Conservation (phyloP, 1,284 basidiomycete species). For the Lentinula novae-zelandiae region DNA sequence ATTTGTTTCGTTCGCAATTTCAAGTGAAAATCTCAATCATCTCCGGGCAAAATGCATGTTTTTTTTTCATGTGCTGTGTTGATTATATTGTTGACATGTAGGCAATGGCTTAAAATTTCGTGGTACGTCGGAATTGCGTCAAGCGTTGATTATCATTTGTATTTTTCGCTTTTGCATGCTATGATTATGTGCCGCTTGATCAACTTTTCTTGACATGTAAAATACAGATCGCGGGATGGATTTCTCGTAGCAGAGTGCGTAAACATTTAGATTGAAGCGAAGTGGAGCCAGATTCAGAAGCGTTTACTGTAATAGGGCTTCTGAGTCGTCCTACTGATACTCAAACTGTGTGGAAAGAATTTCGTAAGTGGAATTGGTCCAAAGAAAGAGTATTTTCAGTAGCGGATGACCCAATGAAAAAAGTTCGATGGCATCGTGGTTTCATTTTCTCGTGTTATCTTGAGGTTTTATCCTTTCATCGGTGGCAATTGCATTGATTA, state of each 20-base stretch:
- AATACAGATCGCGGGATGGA: conserved; percentile 4
- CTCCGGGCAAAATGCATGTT: not conserved
- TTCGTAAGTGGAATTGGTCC: not conserved
- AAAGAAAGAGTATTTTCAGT: not conserved
- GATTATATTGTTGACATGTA: not conserved
- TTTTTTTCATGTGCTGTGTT: not conserved
- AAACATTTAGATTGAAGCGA: not conserved
- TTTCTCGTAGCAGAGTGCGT: not conserved
- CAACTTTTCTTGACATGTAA: conserved; percentile 2
- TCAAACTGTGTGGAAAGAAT: not conserved
- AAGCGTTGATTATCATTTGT: not conserved
- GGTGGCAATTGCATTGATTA: not conserved
- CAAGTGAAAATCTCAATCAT: not conserved
- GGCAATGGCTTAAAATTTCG: no score
- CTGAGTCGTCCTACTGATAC: not conserved
- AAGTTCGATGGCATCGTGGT: conserved; percentile 9
- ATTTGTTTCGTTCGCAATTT: conserved; percentile 11
- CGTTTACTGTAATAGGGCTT: conserved; percentile 1
- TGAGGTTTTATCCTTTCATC: not conserved
- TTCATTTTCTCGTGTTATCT: conserved; percentile 4
- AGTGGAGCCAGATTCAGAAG: conserved; percentile 2
- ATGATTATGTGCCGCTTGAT: not conserved
- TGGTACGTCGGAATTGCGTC: not conserved
- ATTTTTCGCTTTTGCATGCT: not conserved
- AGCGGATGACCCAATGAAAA: conserved; percentile 8